phyloP scores from a whole-genome alignment of 345 rosid genomes.

The Brassica rapa region DNA sequence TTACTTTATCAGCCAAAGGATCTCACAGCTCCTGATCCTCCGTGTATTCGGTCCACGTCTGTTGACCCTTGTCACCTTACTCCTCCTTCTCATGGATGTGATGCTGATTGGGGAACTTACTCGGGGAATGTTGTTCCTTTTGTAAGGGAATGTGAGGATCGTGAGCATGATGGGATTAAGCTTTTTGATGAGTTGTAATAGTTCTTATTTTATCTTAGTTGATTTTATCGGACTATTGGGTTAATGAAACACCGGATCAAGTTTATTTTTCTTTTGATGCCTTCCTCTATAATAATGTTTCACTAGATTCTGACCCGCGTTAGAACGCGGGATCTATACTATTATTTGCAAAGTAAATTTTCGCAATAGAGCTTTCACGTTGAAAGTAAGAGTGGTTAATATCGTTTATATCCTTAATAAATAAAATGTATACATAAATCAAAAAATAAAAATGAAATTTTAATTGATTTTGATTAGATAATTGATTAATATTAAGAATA shows the following conservation, averaged over 20 bases:
- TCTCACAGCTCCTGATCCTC: conserved; percentile 42
- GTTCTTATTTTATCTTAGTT: neutral
- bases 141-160: conserved; percentile 50
- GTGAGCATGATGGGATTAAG: conserved; percentile 44
- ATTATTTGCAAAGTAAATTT: too few relatives aligned
- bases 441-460: too few relatives aligned
- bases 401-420: too few relatives aligned
- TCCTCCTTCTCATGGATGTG: conserved; percentile 48
- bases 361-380: too few relatives aligned
- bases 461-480: too few relatives aligned
- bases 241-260: conserved; percentile 11
- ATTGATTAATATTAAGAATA: too few relatives aligned
- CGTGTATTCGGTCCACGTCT: conserved; percentile 39
- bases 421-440: too few relatives aligned
- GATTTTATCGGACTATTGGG: conserved; percentile 11
- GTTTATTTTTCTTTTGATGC: neutral
- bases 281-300: conserved; percentile 6
- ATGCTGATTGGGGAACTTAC: conserved; percentile 25
- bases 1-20: conserved; percentile 36
- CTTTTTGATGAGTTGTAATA: conserved; percentile 44
- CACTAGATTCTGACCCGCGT: neutral
- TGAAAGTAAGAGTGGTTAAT: too few relatives aligned
- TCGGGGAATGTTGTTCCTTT: conserved; percentile 41
- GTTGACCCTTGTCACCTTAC: conserved; percentile 54
- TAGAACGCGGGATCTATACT: too few relatives aligned